phyloP scores from a whole-genome alignment of 805 yeast genomes.

The Candida andamanensis region DNA sequence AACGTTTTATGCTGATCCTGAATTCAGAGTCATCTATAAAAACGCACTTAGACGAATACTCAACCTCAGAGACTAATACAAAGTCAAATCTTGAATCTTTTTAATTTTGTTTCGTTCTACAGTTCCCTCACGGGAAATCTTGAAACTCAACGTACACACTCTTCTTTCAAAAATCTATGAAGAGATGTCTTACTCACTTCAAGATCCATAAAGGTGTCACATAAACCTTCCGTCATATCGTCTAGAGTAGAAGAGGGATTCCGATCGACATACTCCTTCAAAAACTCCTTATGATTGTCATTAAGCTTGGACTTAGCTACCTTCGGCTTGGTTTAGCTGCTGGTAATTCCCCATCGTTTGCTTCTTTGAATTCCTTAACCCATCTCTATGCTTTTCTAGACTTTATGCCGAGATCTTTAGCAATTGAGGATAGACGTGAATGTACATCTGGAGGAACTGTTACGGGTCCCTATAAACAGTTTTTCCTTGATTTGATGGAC shows the following conservation, averaged over 20 bases:
- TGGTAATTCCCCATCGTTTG: constrained; percentile 5
- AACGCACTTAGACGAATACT: constrained; percentile 8
- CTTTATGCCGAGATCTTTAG: too few species aligned
- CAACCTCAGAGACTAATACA: constrained; percentile 5
- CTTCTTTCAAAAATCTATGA: constrained; percentile 9
- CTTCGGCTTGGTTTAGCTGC: constrained; percentile 6
- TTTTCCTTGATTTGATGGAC: constrained; percentile 9
- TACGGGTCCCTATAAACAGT: constrained; percentile 11
- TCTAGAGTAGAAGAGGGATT: constrained; percentile 8
- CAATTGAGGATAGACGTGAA: too few species aligned
- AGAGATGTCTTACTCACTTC: constrained; percentile 6
- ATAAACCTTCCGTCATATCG: constrained; percentile 5
- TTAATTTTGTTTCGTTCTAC: constrained; percentile 6
- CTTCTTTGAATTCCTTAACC: constrained; percentile 9
- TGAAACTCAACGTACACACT: constrained; percentile 7
- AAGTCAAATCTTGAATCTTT: constrained; percentile 6
- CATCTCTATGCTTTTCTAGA: constrained; percentile 8
- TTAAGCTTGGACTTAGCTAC: constrained; percentile 5
- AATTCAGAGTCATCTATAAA: constrained; percentile 15
- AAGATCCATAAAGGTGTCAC: constrained; percentile 4
- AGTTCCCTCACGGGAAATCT: constrained; percentile 6
- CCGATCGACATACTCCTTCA: constrained; percentile 5
- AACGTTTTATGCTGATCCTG: constrained; percentile 9
- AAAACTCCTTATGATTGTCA: constrained; percentile 8
- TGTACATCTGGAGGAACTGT: constrained; percentile 9